A percentile compares a stretch with the other conserved stretches of the same genome.
phyloP scores from a whole-genome alignment of 441 rosid genomes.

The Capsella rubella region DNA sequence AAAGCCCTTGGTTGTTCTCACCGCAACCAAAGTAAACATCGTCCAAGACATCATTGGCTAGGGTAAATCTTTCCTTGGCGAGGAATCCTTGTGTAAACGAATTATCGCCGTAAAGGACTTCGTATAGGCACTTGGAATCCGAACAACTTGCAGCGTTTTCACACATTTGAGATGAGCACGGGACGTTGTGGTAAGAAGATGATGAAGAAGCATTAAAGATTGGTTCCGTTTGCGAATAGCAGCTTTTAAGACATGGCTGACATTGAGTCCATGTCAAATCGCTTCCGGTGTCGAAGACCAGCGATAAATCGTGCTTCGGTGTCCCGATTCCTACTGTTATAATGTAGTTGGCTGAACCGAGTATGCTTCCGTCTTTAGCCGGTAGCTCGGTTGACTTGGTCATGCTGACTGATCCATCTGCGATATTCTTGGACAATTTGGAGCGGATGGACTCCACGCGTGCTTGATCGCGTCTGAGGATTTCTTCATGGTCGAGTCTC shows the following conservation, averaged over 20 bases:
- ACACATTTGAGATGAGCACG: constrained; percentile 51
- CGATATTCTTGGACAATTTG: constrained; percentile 30
- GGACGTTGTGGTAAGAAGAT: constrained; percentile 49
- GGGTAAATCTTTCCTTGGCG: constrained; percentile 56
- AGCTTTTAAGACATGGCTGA: constrained; percentile 53
- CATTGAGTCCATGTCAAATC: constrained; percentile 77
- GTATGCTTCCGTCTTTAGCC: constrained; percentile 44
- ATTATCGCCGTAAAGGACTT: constrained; percentile 58
- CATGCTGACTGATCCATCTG: not conserved
- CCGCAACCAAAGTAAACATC: constrained; percentile 75
- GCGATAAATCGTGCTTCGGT: constrained; percentile 47
- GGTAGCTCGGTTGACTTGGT: constrained; percentile 46
- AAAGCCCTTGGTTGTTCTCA: constrained; percentile 58
- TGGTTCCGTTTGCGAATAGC: constrained; percentile 56
- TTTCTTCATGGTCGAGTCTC: constrained; percentile 43
- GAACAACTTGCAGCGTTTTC: constrained; percentile 33
- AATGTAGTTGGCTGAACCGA: constrained; percentile 59
- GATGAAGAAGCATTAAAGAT: constrained; percentile 50
- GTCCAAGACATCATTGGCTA: constrained; percentile 49
- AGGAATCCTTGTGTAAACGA: constrained; percentile 58
- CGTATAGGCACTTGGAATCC: constrained; percentile 58
- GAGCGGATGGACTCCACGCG: constrained; percentile 60
- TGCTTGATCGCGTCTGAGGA: constrained; percentile 59
- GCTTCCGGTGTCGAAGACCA: constrained; percentile 68
- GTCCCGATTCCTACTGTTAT: constrained; percentile 64